Base-by-base conservation (phyloP, 164 flowering plant species). In the Santalum album region DNA sequence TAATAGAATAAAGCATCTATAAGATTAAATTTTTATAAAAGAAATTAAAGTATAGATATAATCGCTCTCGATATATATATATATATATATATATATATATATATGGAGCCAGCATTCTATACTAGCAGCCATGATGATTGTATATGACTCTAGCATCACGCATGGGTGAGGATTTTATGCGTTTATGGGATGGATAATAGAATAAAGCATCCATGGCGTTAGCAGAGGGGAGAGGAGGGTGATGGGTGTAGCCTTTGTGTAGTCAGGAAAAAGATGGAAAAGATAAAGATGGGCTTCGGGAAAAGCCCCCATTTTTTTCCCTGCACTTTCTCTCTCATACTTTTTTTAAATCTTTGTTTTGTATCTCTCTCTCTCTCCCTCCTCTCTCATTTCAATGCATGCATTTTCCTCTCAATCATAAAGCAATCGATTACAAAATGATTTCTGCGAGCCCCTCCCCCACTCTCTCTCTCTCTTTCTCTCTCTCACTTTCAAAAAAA, bases 351-450 rank as follows among this genome's bases (percentile, higher is more conserved):
- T 4, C 9, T 29, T 4, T 29, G 9, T 29, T 29, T 29, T 29
- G 4, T 29, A 29, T 53, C 50, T 63, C 55, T 38, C 36, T 29
- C 34, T 43, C 24, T 42, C 44, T n/a, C 48, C 25, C 6, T n/a
- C 20, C 36, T 49, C 44, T 35, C 45, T 36, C 2, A 1, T 36
- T 14, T 29, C 34, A 9, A 36, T 36, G 15, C 16, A 7, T 36
- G 12, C 40, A 7, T 1, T 14, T 29, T 2, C 21, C 21, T 35
- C 27, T 67, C 80, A 76, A 76, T 76, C 77, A 72, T 76, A 76
- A 75, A 76, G 80, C 75, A 70, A 76, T 76, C 77, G 77, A 76
- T 76, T 76, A 68, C 77, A 70, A 76, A 76, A 76, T 76, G 67
- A 76, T 76, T 70, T 68, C 49, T 29, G n/a, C n/a, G n/a, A n/a